These are phyloP conservation scores for Gastroboletus turbinatus DNA, from an alignment of 1,284 basidiomycete species.

Conservation along the genomic window DNA sequence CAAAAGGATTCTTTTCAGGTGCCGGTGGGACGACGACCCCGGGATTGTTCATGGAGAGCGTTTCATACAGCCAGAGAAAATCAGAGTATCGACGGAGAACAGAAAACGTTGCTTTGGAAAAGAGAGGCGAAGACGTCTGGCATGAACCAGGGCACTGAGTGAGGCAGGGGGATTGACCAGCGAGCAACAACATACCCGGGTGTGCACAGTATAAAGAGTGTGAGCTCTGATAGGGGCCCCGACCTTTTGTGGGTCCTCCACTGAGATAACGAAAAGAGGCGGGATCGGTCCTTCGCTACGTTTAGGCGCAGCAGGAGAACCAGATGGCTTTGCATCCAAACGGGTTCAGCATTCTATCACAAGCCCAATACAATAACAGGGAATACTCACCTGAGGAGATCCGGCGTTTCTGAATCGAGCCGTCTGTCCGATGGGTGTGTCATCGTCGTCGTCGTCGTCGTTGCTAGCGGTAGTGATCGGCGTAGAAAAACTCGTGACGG, in stretches of 20 bases:
- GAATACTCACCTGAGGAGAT: slow-evolving; percentile 27
- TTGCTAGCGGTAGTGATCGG: slow-evolving; percentile 20
- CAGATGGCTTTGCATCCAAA: slow-evolving; percentile 16
- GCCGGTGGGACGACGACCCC: slow-evolving; percentile 96
- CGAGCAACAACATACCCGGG: slow-evolving; percentile 53
- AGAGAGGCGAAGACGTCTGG: slow-evolving; percentile 82
- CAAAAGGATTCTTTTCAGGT: slow-evolving; percentile 93
- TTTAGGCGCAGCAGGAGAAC: slow-evolving; percentile 18
- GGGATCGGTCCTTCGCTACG: slow-evolving; percentile 46
- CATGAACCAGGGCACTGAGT: background rate
- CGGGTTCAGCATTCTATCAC: slow-evolving; percentile 1
- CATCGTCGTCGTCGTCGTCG: slow-evolving; percentile 71
- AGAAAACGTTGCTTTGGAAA: slow-evolving; percentile 80
- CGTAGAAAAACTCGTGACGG: slow-evolving; percentile 12
- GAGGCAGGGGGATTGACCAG: background rate
- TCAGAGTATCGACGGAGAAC: slow-evolving; percentile 95
- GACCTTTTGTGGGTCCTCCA: slow-evolving; percentile 92
- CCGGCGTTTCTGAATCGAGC: slow-evolving; percentile 37
- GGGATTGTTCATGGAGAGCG: slow-evolving; percentile 88
- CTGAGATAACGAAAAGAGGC: slow-evolving; percentile 75
- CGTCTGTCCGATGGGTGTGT: slow-evolving; percentile 67
- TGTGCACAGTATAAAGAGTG: slow-evolving; percentile 94
- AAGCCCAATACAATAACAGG: background rate
- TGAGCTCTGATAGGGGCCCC: slow-evolving; percentile 90
- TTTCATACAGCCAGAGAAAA: slow-evolving; percentile 96